A percentile compares a stretch with the other conserved stretches of the same genome.
Conservation (phyloP, 78 protist species). For the Planoprotostelium fungivorum region DNA sequence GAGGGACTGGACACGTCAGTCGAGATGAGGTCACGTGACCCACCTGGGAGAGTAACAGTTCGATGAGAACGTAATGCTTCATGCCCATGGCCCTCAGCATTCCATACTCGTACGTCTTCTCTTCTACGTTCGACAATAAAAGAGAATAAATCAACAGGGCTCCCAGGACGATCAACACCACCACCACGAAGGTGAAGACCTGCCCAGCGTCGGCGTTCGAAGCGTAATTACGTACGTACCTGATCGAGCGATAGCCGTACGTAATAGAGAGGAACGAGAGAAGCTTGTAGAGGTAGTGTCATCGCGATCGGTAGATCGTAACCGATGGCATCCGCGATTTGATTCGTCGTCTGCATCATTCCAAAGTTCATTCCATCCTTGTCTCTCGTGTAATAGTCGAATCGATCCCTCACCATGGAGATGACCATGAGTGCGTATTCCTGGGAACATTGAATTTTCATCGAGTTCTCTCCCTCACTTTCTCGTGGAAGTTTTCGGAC, state of each 20-base stretch:
- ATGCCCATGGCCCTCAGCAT: conserved; percentile 91
- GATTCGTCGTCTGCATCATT: conserved; percentile 45
- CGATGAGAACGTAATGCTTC: conserved; percentile 35
- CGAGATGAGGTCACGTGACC: not conserved
- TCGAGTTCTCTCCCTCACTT: not conserved
- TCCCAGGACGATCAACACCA: conserved; percentile 67
- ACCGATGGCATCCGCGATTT: conserved; percentile 20
- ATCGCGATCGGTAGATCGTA: conserved; percentile 17
- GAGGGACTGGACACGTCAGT: conserved; percentile 19
- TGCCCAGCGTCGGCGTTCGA: not conserved
- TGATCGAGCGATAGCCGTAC: conserved; percentile 60
- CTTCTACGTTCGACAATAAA: conserved; percentile 78
- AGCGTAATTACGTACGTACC: conserved; percentile 9
- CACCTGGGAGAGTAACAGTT: conserved; percentile 33
- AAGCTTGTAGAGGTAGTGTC: conserved; percentile 40
- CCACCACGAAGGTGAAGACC: conserved; percentile 31
- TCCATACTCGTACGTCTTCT: conserved; percentile 88
- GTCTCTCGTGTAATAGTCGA: conserved; percentile 27
- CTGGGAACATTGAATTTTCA: conserved; percentile 25
- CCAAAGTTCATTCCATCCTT: conserved; percentile 19
- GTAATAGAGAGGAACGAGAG: conserved; percentile 29
- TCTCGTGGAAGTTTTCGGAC: not conserved
- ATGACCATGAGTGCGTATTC: conserved; percentile 37
- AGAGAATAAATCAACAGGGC: conserved; percentile 80
- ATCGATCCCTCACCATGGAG: conserved; percentile 28